Conservation (phyloP, 768 basidiomycete genomes). For the Hydnum rufescens region DNA sequence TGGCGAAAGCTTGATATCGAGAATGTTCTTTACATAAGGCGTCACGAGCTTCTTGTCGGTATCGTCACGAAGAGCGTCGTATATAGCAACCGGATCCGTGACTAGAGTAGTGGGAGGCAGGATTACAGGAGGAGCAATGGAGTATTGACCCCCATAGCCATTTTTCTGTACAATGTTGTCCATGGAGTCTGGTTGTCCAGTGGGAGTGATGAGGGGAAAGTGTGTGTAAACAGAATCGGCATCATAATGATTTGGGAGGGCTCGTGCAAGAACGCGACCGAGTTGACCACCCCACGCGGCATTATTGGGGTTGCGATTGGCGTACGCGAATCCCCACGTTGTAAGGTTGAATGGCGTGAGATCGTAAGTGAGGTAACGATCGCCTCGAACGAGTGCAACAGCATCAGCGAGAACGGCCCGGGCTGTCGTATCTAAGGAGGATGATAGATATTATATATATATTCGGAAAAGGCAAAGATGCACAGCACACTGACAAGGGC, state of each 20-base stretch:
- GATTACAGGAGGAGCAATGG: constrained; percentile 29
- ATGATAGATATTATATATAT: no score
- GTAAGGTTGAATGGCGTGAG: constrained; percentile 64
- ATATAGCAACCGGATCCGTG: constrained; percentile 16
- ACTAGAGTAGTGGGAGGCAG: constrained; percentile 14
- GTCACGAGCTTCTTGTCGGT: no score
- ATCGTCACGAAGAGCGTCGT: background rate
- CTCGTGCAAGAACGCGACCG: constrained; percentile 38
- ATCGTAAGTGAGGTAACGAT: constrained; percentile 65
- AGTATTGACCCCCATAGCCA: constrained; percentile 33
- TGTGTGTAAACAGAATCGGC: constrained; percentile 59
- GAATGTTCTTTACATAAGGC: background rate
- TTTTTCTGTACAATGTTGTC: constrained; percentile 34
- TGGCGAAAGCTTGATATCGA: background rate
- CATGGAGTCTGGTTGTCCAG: constrained; percentile 27
- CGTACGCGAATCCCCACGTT: constrained; percentile 41
- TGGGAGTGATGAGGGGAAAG: constrained; percentile 73
- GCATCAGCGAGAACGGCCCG: constrained; percentile 72
- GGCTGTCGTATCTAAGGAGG: constrained; percentile 56
- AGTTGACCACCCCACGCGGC: constrained; percentile 20
- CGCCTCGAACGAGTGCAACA: constrained; percentile 69
- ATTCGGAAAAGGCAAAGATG: no score
- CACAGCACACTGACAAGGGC: constrained; percentile 38
- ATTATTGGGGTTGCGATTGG: background rate
- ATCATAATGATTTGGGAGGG: constrained; percentile 46